These are phyloP conservation scores for Zancudomyces culisetae DNA, from an alignment of 371 early-diverging fungal genomes.

Conservation along the genomic window DNA sequence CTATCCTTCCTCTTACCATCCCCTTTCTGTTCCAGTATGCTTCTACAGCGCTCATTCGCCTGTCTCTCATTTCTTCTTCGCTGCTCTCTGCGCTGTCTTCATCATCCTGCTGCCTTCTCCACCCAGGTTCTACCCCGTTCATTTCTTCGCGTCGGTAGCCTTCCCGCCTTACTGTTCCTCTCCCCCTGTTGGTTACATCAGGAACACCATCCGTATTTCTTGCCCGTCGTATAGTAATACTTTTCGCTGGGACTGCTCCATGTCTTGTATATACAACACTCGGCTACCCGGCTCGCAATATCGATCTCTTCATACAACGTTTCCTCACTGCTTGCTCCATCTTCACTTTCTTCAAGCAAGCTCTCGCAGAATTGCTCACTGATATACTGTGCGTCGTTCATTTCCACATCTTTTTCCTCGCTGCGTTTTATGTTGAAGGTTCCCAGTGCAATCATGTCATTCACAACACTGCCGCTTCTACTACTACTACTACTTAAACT, in stretches of 20 bases:
- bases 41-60: neutral
- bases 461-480: too few relatives aligned
- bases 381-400: too few relatives aligned
- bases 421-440: too few relatives aligned
- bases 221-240: slow-evolving; percentile 25
- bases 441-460: too few relatives aligned
- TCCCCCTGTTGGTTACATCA: slow-evolving; percentile 10
- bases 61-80: too few relatives aligned
- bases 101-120: neutral
- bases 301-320: slow-evolving; percentile 4
- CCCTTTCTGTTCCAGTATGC: neutral
- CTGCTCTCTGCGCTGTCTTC: slow-evolving; percentile 7
- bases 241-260: slow-evolving; percentile 17
- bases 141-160: slow-evolving; percentile 5
- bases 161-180: slow-evolving; percentile 10
- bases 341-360: too few relatives aligned
- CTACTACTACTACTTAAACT: too few relatives aligned
- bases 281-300: slow-evolving; percentile 5
- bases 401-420: too few relatives aligned
- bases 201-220: slow-evolving; percentile 29
- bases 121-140: neutral
- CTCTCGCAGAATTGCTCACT: too few relatives aligned
- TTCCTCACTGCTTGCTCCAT: slow-evolving; percentile 7
- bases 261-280: slow-evolving; percentile 23
- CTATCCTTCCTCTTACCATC: neutral